Percentiles rank a stretch among this genome's conserved stretches.
These are phyloP conservation scores for Lentinus polychrous DNA, from an alignment of 1,284 basidiomycete genomes.

Conservation along the genomic window DNA sequence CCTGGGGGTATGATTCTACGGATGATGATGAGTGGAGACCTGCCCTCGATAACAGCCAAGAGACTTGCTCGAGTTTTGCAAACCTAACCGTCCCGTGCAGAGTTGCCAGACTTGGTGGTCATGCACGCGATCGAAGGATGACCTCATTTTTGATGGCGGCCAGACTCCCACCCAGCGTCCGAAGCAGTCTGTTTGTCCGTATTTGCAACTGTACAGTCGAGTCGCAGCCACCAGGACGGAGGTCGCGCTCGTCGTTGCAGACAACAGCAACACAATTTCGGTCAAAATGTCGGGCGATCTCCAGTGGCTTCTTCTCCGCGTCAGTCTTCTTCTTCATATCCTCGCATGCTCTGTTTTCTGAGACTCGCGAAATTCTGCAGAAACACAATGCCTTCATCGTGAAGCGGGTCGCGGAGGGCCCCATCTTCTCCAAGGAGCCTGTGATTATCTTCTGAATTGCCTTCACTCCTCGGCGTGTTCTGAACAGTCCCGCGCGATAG, in stretches of 20 bases:
- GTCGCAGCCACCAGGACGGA: constrained; percentile 18
- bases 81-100: too few relatives aligned
- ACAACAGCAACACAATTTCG: constrained; percentile 14
- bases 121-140: too few relatives aligned
- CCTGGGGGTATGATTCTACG: too few relatives aligned
- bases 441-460: constrained; percentile 39
- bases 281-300: constrained; percentile 75
- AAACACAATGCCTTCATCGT: constrained; percentile 82
- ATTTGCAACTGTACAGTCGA: constrained; percentile 21
- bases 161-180: too few relatives aligned
- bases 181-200: constrained; percentile 6
- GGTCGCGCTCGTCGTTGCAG: constrained; percentile 14
- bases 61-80: too few relatives aligned
- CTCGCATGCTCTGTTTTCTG: constrained; percentile 1
- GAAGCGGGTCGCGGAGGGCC: constrained; percentile 66
- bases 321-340: constrained; percentile 32
- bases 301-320: constrained; percentile 87
- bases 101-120: too few relatives aligned
- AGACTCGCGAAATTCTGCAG: constrained; percentile 29
- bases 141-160: too few relatives aligned
- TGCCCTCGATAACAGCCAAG: too few relatives aligned
- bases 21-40: too few relatives aligned
- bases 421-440: constrained; percentile 78
- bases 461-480: neutral
- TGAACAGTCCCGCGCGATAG: constrained; percentile 30